phyloP scores from a whole-genome alignment of 2,329 filamentous ascomycete species.

The Botrytis medusae region DNA sequence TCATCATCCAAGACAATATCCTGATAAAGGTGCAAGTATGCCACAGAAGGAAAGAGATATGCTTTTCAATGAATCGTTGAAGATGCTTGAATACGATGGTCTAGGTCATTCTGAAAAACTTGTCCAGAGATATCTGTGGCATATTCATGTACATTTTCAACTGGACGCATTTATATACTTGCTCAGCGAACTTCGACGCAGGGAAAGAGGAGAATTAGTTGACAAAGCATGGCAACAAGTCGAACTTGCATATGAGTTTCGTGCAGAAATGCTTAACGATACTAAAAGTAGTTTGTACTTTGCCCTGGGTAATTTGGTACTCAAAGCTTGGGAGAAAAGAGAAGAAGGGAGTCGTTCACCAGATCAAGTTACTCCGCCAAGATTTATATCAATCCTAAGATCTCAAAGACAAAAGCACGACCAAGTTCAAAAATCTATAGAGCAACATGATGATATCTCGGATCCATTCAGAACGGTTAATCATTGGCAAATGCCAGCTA shows the following conservation, averaged over 20 bases:
- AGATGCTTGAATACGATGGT: slow-evolving; percentile 42
- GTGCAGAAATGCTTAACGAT: slow-evolving; percentile 35
- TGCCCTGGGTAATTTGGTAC: slow-evolving; percentile 36
- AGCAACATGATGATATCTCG: not conserved
- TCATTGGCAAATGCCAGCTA: slow-evolving; percentile 4
- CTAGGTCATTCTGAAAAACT: slow-evolving; percentile 36
- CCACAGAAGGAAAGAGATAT: slow-evolving; percentile 39
- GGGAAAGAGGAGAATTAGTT: slow-evolving; percentile 35
- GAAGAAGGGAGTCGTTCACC: slow-evolving; percentile 30
- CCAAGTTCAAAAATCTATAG: not conserved
- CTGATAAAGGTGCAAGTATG: slow-evolving; percentile 38
- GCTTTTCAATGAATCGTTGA: slow-evolving; percentile 40
- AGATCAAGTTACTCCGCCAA: slow-evolving; percentile 19
- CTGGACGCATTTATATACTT: slow-evolving; percentile 42
- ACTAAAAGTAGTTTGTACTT: slow-evolving; percentile 35
- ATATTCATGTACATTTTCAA: slow-evolving; percentile 41
- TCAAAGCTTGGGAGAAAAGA: slow-evolving; percentile 38
- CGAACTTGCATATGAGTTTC: slow-evolving; percentile 36
- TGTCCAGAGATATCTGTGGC: slow-evolving; percentile 40
- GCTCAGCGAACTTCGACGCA: slow-evolving; percentile 39
- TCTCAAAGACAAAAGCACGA: slow-evolving; percentile 28
- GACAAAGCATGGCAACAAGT: slow-evolving; percentile 40
- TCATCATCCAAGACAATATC: slow-evolving; percentile 38
- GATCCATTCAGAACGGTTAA: slow-evolving; percentile 5
- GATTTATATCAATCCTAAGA: slow-evolving; percentile 25